A percentile compares a stretch with the other conserved stretches of the same genome.
phyloP scores from a whole-genome alignment of 306 rosid genomes.

The Vigna nakashimae region DNA sequence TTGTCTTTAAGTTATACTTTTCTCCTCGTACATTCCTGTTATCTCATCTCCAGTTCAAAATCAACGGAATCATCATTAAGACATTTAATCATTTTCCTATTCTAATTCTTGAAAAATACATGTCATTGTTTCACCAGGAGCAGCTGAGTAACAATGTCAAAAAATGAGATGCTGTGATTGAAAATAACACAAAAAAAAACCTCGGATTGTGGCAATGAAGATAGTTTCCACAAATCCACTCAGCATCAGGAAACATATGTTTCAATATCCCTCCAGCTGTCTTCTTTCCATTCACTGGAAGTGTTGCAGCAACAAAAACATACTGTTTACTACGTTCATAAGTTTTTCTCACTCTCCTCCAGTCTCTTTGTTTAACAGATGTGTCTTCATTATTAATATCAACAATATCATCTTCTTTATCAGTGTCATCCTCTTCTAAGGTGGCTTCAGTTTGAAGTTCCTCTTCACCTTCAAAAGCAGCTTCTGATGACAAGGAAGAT shows the following conservation, averaged over 20 bases:
- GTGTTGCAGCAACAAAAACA: conserved; percentile 96
- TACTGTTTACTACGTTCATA: conserved; percentile 90
- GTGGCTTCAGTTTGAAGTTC: conserved; percentile 52
- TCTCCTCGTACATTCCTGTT: conserved; percentile 6
- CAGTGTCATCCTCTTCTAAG: conserved; percentile 63
- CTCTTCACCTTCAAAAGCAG: conserved; percentile 58
- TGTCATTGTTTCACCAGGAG: conserved; percentile 23
- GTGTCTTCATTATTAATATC: conserved; percentile 51
- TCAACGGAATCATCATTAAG: not conserved
- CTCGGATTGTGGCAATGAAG: conserved; percentile 97
- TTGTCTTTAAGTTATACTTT: conserved; percentile 6
- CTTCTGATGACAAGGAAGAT: conserved; percentile 51
- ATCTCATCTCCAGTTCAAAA: conserved; percentile 6
- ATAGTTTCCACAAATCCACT: conserved; percentile 89
- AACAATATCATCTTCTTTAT: conserved; percentile 45
- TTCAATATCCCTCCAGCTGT: conserved; percentile 86
- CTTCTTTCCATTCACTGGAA: conserved; percentile 94
- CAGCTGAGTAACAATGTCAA: conserved; percentile 32
- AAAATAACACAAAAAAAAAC: conserved; percentile 47
- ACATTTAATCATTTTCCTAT: conserved; percentile 24
- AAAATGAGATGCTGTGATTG: conserved; percentile 10
- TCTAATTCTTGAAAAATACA: conserved; percentile 26
- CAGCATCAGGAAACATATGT: conserved; percentile 84
- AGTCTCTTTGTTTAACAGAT: conserved; percentile 54
- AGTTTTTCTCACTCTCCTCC: conserved; percentile 85